Base-by-base conservation (phyloP, 805 yeast species). In the Ogataea polymorpha region DNA sequence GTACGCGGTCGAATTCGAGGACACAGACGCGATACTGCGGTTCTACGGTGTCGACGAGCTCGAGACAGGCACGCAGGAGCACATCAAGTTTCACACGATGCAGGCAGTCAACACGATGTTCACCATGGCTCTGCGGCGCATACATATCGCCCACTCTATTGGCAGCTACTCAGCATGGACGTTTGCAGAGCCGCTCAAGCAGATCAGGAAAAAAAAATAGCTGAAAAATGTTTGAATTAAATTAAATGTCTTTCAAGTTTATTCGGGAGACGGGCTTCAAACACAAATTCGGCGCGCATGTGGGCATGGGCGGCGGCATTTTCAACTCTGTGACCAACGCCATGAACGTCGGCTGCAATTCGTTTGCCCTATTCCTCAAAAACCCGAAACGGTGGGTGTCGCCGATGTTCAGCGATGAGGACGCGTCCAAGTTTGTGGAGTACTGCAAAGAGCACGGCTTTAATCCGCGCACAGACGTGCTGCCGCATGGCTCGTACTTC, bases 401-500 rank as follows among this genome's bases (percentile, higher is more conserved):
- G 1, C 91, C 96, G 14, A 82, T 78, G 45, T 75, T 81, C 47
- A 72, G 80, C 11, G 71, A 71, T 13, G 82, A 77, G 17, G 96
- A 87, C 58, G 81, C 82, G 9, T 61, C 58, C 3, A 75, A 78
- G 46, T 93, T 93, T 65, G 74, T 73, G 46, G 66, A 67, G 6
- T 67, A 79, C 15, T 88, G 96, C 58, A 65, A 71, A 39, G 64
- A 76, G 41, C 71, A 72, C 56, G 77, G 81, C 2, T 90, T 80
- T 61, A 75, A 88, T 58, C 82, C 96, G 3, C 58, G 74, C 41
- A 83, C 82, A 18, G 96, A 90, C 55, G 74, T 88, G 36, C 70
- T 93, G 35, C 98, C 99, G 0, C 99, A 93, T 62, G 98, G 96
- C 1, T 88, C 95, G 17, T 93, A 90, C 60, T 80, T 93, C 54